phyloP scores from a whole-genome alignment of 208 protist species.

The Crithidia thermophila region DNA sequence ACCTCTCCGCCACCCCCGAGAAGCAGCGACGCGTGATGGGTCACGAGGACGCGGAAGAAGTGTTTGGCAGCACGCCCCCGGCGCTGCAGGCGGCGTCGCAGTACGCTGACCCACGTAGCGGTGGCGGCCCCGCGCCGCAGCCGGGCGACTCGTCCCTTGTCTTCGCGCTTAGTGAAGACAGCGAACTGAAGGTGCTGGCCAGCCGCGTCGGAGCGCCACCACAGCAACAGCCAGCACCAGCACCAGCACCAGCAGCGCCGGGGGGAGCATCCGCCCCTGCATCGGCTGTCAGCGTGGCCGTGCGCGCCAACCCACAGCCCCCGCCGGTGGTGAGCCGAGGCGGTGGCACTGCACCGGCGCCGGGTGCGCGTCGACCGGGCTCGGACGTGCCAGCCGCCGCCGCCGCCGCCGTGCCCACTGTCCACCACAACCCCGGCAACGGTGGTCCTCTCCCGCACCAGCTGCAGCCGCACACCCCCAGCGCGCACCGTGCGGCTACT shows the following conservation, averaged over 20 bases:
- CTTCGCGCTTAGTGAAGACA: constrained; percentile 41
- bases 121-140: background rate
- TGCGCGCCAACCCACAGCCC: too few species aligned
- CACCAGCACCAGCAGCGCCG: background rate
- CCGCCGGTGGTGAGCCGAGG: too few species aligned
- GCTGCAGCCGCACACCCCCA: constrained; percentile 29
- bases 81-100: background rate
- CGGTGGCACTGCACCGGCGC: background rate
- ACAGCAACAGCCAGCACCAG: background rate
- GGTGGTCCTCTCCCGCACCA: constrained; percentile 2
- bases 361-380: too few species aligned
- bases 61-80: background rate
- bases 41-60: background rate
- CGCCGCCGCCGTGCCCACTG: too few species aligned
- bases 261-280: background rate
- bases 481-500: constrained; percentile 3
- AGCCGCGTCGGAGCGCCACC: constrained; percentile 10
- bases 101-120: background rate
- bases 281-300: too few species aligned
- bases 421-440: background rate
- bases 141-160: constrained; percentile 27
- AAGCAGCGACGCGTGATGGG: background rate
- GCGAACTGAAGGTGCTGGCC: constrained; percentile 40
- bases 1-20: constrained; percentile 12
- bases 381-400: background rate